phyloP scores from a whole-genome alignment of 768 basidiomycete genomes.

The Suillus bovinus region DNA sequence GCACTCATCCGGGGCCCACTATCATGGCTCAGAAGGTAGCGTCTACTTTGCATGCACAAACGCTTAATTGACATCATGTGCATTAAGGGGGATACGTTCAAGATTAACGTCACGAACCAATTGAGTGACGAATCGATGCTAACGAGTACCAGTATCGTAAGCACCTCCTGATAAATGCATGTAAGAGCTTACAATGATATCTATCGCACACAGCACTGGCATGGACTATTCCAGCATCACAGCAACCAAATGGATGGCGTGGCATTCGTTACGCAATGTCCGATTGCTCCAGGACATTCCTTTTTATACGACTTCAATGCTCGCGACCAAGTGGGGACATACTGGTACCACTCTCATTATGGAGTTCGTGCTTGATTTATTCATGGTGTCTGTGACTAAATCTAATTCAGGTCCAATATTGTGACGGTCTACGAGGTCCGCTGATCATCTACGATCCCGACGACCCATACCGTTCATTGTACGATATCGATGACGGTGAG shows the following conservation, averaged over 20 bases:
- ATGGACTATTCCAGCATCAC: too few relatives aligned
- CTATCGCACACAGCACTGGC: neutral
- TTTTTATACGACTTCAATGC: neutral
- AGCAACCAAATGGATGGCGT: neutral
- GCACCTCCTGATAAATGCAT: neutral
- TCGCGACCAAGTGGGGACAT: neutral
- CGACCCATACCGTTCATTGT: too few relatives aligned
- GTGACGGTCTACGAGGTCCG: too few relatives aligned
- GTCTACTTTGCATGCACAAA: neutral
- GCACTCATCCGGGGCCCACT: neutral
- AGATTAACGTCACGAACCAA: neutral
- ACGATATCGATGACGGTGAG: too few relatives aligned
- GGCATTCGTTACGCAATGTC: neutral
- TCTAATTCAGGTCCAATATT: too few relatives aligned
- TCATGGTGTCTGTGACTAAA: neutral
- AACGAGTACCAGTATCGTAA: neutral
- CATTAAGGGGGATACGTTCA: neutral
- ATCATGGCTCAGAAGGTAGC: neutral
- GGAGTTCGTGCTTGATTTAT: neutral
- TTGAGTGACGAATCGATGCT: neutral
- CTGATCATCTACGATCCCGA: too few relatives aligned
- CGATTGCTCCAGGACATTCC: neutral
- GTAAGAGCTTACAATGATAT: neutral
- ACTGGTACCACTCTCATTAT: conserved; percentile 1
- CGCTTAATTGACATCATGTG: neutral